Percentiles rank a stretch among this genome's conserved stretches.
Conservation (phyloP, 208 protist genomes). For the Wallacemonas sp. region DNA sequence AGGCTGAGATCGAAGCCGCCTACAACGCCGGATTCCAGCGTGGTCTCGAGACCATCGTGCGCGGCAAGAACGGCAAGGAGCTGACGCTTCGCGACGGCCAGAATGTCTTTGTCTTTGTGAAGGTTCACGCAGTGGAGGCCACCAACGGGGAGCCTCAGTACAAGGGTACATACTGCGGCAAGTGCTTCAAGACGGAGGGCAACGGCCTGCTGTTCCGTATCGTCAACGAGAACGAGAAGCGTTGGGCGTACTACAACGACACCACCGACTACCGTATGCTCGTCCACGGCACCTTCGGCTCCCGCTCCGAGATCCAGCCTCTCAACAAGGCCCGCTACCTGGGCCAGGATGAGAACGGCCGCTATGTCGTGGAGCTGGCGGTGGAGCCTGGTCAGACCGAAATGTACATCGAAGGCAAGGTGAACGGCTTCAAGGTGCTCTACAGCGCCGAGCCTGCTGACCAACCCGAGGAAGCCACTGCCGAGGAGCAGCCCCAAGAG, state of each 20-base stretch:
- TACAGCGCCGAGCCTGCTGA: conserved; percentile 56
- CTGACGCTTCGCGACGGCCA: conserved; percentile 46
- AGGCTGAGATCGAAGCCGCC: conserved; percentile 45
- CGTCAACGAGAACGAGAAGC: conserved; percentile 68
- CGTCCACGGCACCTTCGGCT: conserved; percentile 55
- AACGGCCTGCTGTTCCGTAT: conserved; percentile 80
- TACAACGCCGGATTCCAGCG: conserved; percentile 64
- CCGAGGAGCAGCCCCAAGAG: conserved; percentile 4
- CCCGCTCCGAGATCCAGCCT: conserved; percentile 45
- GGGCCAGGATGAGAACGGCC: conserved; percentile 34
- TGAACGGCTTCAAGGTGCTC: conserved; percentile 67
- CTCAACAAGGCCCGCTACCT: conserved; percentile 42
- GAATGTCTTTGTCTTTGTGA: conserved; percentile 44
- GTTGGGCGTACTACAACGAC: conserved; percentile 84
- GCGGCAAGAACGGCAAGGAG: conserved; percentile 25
- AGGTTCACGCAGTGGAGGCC: conserved; percentile 27
- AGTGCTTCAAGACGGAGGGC: conserved; percentile 71
- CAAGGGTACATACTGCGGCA: conserved; percentile 51
- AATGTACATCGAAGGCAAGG: conserved; percentile 72
- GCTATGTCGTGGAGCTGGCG: conserved; percentile 46
- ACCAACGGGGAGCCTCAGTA: conserved; percentile 46
- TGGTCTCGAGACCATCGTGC: conserved; percentile 42
- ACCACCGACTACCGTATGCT: conserved; percentile 60
- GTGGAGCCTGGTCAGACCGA: conserved; percentile 54
- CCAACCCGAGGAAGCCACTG: neutral